Conservation (phyloP, 257 asterid genomes). For the Nicotiana otophora region DNA sequence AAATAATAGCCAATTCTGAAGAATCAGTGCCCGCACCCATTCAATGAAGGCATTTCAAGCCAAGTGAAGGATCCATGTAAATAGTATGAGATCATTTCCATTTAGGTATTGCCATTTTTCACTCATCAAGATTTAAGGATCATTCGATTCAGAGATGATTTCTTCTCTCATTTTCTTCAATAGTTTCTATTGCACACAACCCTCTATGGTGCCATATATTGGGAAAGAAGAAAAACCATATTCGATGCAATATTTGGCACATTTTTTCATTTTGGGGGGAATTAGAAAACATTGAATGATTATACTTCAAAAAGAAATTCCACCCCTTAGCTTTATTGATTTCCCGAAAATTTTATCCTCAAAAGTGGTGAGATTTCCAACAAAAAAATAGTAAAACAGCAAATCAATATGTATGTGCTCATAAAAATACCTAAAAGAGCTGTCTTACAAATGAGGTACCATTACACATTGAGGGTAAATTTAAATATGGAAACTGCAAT, state of each 20-base stretch:
- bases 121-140: not conserved
- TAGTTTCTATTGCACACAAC: not conserved
- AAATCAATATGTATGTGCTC: not conserved
- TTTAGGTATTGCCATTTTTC: conserved; percentile 2
- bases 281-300: not conserved
- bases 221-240: not conserved
- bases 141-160: not conserved
- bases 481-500: not conserved
- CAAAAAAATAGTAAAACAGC: not conserved
- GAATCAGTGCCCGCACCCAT: not conserved
- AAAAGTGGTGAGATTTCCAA: not conserved
- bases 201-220: not conserved
- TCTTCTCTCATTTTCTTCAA: not conserved
- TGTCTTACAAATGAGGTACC: not conserved
- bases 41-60: not conserved
- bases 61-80: not conserved
- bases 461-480: not conserved
- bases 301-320: not conserved
- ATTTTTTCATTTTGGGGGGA: not conserved
- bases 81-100: not conserved
- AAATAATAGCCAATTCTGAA: not conserved
- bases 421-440: not conserved
- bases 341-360: not conserved
- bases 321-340: not conserved
- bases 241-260: not conserved